These are phyloP conservation scores for Calvatia gigantea DNA, from an alignment of 768 basidiomycete species.

Conservation along the genomic window DNA sequence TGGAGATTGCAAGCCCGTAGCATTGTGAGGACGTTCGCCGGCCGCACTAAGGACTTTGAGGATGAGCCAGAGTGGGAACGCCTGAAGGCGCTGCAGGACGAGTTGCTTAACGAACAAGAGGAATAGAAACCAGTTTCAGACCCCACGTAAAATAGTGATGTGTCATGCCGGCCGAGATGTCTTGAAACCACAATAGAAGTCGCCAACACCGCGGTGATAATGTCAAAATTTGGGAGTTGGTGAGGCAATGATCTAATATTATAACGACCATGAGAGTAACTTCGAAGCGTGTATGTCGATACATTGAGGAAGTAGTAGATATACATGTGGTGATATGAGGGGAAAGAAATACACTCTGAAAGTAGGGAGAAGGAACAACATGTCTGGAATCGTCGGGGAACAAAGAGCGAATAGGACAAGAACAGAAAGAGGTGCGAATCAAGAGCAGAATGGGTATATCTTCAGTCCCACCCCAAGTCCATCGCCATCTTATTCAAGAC, in stretches of 20 bases:
- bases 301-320: not conserved
- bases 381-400: constrained; percentile 4
- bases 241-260: not conserved
- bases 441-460: constrained; percentile 3
- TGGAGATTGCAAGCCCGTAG: constrained; percentile 90
- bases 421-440: not conserved
- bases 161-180: not conserved
- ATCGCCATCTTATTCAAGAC: constrained; percentile 70
- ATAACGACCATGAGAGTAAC: not conserved
- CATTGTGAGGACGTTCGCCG: constrained; percentile 85
- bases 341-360: constrained; percentile 12
- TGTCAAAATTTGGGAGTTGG: not conserved
- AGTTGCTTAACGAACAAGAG: constrained; percentile 44
- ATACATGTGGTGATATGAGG: constrained; percentile 6
- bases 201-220: not conserved
- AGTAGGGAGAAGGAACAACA: constrained; percentile 9
- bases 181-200: not conserved
- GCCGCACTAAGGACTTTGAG: constrained; percentile 81
- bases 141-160: not conserved
- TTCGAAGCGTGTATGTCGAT: not conserved
- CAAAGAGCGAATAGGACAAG: not conserved
- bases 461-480: constrained; percentile 48
- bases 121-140: constrained; percentile 15
- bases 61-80: constrained; percentile 83
- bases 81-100: constrained; percentile 64